Percentiles rank a stretch among this genome's conserved stretches.
Conservation (phyloP, 1,284 basidiomycete species). For the Puccinia triticina region DNA sequence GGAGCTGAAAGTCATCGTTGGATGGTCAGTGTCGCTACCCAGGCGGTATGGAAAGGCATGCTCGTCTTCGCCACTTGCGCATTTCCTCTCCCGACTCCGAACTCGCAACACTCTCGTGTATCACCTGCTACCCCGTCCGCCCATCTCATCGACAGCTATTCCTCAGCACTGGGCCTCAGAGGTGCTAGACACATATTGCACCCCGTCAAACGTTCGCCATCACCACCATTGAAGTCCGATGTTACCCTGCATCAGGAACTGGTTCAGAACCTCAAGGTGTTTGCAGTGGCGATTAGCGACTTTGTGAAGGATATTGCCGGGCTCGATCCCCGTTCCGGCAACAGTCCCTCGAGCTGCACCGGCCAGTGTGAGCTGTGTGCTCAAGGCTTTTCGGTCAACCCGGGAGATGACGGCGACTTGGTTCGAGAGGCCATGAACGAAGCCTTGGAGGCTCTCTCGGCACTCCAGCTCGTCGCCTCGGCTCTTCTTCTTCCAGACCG, state of each 20-base stretch:
- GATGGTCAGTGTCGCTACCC: constrained; percentile 45
- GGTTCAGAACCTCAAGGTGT: constrained; percentile 19
- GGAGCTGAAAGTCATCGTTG: constrained; percentile 38
- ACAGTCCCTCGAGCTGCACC: neutral
- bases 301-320: constrained; percentile 49
- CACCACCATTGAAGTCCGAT: constrained; percentile 29
- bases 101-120: neutral
- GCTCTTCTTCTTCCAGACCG: constrained; percentile 22
- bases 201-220: constrained; percentile 23
- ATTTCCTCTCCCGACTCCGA: constrained; percentile 10
- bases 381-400: constrained; percentile 38
- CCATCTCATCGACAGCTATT: constrained; percentile 4
- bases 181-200: constrained; percentile 38
- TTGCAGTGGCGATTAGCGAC: constrained; percentile 15
- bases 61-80: constrained; percentile 35
- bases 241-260: constrained; percentile 22
- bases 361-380: constrained; percentile 25
- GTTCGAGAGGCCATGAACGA: constrained; percentile 48
- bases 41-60: constrained; percentile 49
- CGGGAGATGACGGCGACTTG: constrained; percentile 32
- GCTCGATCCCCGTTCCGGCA: constrained; percentile 5
- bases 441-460: constrained; percentile 46
- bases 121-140: neutral
- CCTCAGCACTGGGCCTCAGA: neutral
- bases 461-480: constrained; percentile 34